These are phyloP conservation scores for Choanephora cucurbitarum DNA, from an alignment of 371 early-diverging fungal species.

Conservation along the genomic window DNA sequence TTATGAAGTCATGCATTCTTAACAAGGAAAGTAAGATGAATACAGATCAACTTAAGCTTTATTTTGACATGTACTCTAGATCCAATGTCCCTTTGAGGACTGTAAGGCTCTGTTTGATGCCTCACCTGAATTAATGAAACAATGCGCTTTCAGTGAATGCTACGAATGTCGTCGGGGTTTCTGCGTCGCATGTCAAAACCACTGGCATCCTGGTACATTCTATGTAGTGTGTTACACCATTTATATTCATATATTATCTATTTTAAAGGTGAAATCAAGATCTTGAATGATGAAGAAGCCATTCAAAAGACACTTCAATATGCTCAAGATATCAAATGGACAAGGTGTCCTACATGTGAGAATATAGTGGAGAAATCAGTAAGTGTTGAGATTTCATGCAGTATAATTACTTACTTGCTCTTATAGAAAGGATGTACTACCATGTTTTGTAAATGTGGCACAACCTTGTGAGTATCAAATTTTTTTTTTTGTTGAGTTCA, in stretches of 20 bases:
- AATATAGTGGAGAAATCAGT: conserved; percentile 15
- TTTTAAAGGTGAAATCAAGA: conserved; percentile 7
- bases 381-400: background rate
- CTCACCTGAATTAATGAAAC: background rate
- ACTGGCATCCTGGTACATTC: conserved; percentile 27
- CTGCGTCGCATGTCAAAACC: conserved; percentile 19
- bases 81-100: conserved; percentile 12
- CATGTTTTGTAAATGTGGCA: conserved; percentile 16
- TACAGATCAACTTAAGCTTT: too few species aligned
- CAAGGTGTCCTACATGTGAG: conserved; percentile 21
- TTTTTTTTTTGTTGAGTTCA: background rate
- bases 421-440: conserved; percentile 18
- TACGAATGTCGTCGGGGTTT: conserved; percentile 24
- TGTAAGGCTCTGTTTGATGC: conserved; percentile 23
- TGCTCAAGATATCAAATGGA: conserved; percentile 13
- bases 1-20: conserved; percentile 4
- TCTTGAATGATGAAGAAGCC: conserved; percentile 11
- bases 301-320: conserved; percentile 1
- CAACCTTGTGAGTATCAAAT: conserved; percentile 18
- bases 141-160: conserved; percentile 25
- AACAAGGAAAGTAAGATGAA: conserved; percentile 9
- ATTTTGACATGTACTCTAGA: too few species aligned
- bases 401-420: too few species aligned
- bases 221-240: conserved; percentile 5
- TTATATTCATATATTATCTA: background rate